Evolutionary conservation across 768 basidiomycete genomes (phyloP), one percentile per base, ranked within the genome.

Genomic region (Cyathus striatus): DNA sequence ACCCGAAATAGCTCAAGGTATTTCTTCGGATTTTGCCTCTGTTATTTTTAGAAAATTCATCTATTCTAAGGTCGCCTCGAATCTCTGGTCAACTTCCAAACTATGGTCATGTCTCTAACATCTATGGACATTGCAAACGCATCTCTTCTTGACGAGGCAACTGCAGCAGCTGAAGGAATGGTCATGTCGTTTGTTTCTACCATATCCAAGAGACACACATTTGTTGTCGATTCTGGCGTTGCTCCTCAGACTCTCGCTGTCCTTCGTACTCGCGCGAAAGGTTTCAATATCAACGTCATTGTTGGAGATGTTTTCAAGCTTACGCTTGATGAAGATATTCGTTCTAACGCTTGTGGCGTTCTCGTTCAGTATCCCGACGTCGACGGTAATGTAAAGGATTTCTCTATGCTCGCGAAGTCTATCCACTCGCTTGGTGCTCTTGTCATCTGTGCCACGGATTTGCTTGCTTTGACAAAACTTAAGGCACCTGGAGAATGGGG

Each of bases 401-500:
- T 81, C 63, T 65, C 66, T 32, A 60, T 66, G 9, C 68, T 96
- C 10, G 76, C 89, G 2, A 62, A 79, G 25, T 69, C 75, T 17
- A 78, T 86, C 13, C 95, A 97, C 60, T 69, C 72, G 13, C 57
- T 72, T 4, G 87, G 88, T 22, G 92, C 78, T n/a, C 75, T 96
- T 44, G 81, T 96, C 40, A 76, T 87, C 5, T 89, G 85, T 51
- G 91, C 91, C 13, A 91, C 90, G 9, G 95, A 99, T 65, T 76
- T 99, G 41, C 75, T 99, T 30, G 91, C 95, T 1, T 70, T 98
- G 60, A 91, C 93, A 2, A 75, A 92, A 73, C 73, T 99, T 46
- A 91, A 89, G 53, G 90, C 95, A 22, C 95, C 95, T 12, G 95
- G 96, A 44, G 96, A 98, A 72, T 98, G 95, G 92, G 95, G 95